Base-by-base conservation (phyloP, 306 rosid genomes). In the Lotus japonicus region DNA sequence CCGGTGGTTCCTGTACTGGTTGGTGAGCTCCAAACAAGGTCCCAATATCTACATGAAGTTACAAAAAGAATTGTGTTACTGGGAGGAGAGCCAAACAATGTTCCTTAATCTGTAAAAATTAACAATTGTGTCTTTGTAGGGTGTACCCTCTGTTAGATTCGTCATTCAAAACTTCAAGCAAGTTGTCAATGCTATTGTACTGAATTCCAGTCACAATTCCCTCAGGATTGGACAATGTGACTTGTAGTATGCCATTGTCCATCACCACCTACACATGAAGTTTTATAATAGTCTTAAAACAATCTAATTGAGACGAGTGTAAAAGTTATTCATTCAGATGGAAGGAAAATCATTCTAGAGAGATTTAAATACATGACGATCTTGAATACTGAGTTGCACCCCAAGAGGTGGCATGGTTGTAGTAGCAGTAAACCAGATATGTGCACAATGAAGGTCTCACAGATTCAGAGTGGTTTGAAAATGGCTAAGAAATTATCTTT, bases 171-270 rank as follows among this genome's bases (percentile, higher is more conserved):
- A 85, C 83, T 78, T 94, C 99, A 64, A 94, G 97, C 87, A 90
- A 78, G 81, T 94, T 94, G 73, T 85, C 89, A 14, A 90, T 66
- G 49, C 73, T 84, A 60, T 85, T 80, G 38, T 86, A 94, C 65
- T 82, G 82, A 50, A 94, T 88, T 23, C 90, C 95, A 15, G 92
- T 90, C 66, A 94, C 84, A 72, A 87, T 79, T 46, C 99, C 99
- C 41, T 64, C 97, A 0, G 99, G 97, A 53, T 85, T 89, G 51
- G 99, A 88, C 71, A 94, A 77, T 2, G 99, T 90, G 1, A 94
- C 87, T 68, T 71, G 87, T 71, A 87, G 42, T 60, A 94, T 85
- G 73, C 97, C 99, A 78, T 90, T 94, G 57, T 88, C 99, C 83
- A 94, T 77, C 74, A 85, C 80, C 76, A 94, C 97, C 99, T 94